phyloP scores from a whole-genome alignment of 768 basidiomycete species.

The Podaxis sp. region DNA sequence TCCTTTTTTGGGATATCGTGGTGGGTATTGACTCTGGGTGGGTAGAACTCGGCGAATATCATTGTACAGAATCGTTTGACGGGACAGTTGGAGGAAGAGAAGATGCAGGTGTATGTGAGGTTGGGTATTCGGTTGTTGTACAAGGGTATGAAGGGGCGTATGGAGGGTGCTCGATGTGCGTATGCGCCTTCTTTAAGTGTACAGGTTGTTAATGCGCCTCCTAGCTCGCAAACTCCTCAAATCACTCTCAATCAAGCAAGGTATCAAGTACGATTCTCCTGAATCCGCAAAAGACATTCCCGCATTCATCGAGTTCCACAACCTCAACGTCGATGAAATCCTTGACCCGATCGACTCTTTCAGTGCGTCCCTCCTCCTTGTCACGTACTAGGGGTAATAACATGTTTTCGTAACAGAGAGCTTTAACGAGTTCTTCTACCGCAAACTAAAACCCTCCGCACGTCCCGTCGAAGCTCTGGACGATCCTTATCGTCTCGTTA shows the following conservation, averaged over 20 bases:
- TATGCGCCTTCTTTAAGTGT: slow-evolving; percentile 5
- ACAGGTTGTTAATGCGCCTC: slow-evolving; percentile 5
- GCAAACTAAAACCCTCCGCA: slow-evolving; percentile 83
- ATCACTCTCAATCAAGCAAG: slow-evolving; percentile 91
- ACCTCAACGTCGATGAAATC: slow-evolving; percentile 80
- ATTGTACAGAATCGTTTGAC: slow-evolving; percentile 94
- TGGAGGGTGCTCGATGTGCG: slow-evolving; percentile 86
- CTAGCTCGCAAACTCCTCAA: slow-evolving; percentile 82
- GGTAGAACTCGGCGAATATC: slow-evolving; percentile 95
- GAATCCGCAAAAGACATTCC: slow-evolving; percentile 84
- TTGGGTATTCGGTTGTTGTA: slow-evolving; percentile 92
- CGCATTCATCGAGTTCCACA: slow-evolving; percentile 87
- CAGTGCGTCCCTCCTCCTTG: slow-evolving; percentile 44
- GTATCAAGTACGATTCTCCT: slow-evolving; percentile 86
- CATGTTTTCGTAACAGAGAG: slow-evolving; percentile 49
- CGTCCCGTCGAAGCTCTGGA: slow-evolving; percentile 72
- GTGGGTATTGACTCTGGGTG: neutral
- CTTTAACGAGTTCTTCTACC: slow-evolving; percentile 92
- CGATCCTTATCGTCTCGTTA: slow-evolving; percentile 78
- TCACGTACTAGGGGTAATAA: neutral
- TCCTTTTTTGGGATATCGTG: neutral
- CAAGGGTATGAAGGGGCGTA: slow-evolving; percentile 83
- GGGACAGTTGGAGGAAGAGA: slow-evolving; percentile 94
- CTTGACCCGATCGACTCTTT: slow-evolving; percentile 80
- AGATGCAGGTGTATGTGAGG: slow-evolving; percentile 93